Evolutionary conservation across 2,329 filamentous ascomycete species (phyloP).

Genomic region (Cercospora sp.): DNA sequence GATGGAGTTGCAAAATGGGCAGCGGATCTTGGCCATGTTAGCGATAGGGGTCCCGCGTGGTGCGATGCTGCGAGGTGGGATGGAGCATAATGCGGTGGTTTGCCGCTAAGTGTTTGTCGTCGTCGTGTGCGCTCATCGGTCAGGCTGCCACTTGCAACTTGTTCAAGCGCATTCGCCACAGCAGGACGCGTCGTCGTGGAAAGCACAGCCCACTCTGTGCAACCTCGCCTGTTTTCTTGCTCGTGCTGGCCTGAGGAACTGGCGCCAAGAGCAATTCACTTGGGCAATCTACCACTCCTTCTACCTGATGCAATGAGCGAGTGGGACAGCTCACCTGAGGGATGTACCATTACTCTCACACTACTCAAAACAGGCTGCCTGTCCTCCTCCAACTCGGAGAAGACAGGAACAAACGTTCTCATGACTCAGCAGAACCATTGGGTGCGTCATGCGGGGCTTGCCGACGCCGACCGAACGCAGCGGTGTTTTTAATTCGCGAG

Average conservation of each 20-base stretch:
- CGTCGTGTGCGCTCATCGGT: neutral
- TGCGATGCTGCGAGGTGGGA: slow-evolving; percentile 2
- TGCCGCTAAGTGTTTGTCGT: neutral
- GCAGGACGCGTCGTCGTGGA: neutral
- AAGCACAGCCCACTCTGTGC: slow-evolving; percentile 4
- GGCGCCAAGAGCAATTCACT: neutral
- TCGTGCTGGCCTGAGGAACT: neutral
- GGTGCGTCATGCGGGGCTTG: slow-evolving; percentile 6
- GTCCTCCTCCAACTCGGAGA: neutral
- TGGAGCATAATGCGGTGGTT: slow-evolving; percentile 13
- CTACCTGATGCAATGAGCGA: neutral
- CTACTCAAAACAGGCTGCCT: neutral
- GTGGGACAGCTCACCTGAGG: neutral
- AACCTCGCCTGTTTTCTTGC: neutral
- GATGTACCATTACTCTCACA: neutral
- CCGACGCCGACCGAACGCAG: neutral
- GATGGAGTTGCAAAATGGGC: slow-evolving; percentile 36
- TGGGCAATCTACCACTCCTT: neutral
- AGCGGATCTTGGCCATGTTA: slow-evolving; percentile 30
- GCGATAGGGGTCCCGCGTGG: neutral
- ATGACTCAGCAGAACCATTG: slow-evolving; percentile 2
- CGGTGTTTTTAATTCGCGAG: slow-evolving; percentile 10
- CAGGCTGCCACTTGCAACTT: neutral
- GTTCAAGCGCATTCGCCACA: neutral
- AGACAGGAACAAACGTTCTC: neutral